These are phyloP conservation scores for Glycyrrhiza uralensis DNA, from an alignment of 306 rosid species.

Conservation along the genomic window DNA sequence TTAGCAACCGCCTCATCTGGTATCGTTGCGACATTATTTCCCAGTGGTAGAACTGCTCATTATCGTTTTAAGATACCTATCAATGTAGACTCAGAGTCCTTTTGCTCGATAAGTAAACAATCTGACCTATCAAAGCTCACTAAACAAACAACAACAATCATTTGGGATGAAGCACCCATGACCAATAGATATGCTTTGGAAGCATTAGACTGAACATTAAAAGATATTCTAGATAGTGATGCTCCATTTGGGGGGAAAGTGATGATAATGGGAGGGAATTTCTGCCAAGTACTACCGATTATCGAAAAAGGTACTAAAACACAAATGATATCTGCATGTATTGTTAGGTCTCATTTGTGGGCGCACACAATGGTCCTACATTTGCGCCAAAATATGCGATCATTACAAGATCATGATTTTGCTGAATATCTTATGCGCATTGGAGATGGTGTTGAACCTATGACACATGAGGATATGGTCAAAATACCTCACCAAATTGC, in stretches of 20 bases:
- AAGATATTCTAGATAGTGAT: not conserved
- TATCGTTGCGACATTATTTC: too few relatives aligned
- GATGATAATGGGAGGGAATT: too few relatives aligned
- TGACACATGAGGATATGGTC: not conserved
- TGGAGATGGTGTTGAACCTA: not conserved
- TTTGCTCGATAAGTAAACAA: not conserved
- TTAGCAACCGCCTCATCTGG: too few relatives aligned
- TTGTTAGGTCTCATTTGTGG: too few relatives aligned
- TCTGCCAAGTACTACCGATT: too few relatives aligned
- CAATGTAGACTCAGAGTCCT: too few relatives aligned
- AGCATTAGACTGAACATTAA: not conserved
- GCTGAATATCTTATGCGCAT: not conserved
- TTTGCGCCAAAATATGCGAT: too few relatives aligned
- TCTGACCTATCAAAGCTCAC: not conserved
- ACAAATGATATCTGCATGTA: too few relatives aligned
- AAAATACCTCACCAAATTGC: not conserved
- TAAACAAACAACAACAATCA: not conserved
- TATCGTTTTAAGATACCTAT: too few relatives aligned
- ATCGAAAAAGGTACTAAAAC: too few relatives aligned
- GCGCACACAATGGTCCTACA: too few relatives aligned
- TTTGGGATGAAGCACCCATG: not conserved
- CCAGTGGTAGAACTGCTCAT: too few relatives aligned
- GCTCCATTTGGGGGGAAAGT: not conserved
- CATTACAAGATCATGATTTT: not conserved
- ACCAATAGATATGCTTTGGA: not conserved